Evolutionary conservation across 805 yeast species (phyloP).

Genomic region (Cyberlindnera mrakii): DNA sequence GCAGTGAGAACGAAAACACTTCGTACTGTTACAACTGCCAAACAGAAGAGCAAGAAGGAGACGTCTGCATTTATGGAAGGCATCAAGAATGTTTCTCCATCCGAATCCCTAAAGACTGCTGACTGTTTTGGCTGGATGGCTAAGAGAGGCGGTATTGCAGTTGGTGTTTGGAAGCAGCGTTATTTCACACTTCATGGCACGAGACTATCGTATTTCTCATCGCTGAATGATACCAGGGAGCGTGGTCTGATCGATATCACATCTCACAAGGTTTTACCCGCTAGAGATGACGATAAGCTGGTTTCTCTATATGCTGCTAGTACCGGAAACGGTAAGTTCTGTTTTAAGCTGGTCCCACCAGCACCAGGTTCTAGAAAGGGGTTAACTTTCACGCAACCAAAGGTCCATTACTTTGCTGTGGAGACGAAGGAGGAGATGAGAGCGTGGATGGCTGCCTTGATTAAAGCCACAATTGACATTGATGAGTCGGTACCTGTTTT

Average conservation of each 20-base stretch:
- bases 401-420: conserved; percentile 93
- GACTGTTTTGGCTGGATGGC: conserved; percentile 93
- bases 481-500: conserved; percentile 91
- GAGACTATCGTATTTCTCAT: conserved; percentile 79
- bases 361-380: conserved; percentile 97
- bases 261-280: conserved; percentile 85
- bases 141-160: conserved; percentile 77
- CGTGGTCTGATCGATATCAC: conserved; percentile 94
- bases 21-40: conserved; percentile 48
- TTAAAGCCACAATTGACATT: conserved; percentile 93
- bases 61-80: conserved; percentile 89
- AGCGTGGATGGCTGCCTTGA: conserved; percentile 88
- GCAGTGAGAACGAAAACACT: conserved; percentile 45
- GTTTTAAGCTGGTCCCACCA: conserved; percentile 92
- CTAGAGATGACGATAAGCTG: conserved; percentile 75
- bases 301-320: conserved; percentile 87
- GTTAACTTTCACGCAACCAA: conserved; percentile 91
- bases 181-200: conserved; percentile 87
- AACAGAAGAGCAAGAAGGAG: conserved; percentile 46
- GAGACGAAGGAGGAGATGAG: conserved; percentile 89
- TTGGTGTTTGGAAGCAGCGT: conserved; percentile 89
- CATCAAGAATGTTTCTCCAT: conserved; percentile 66
- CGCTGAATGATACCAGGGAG: conserved; percentile 74
- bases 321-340: conserved; percentile 88
- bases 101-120: conserved; percentile 70